These are phyloP conservation scores for Salix exigua DNA, from an alignment of 345 rosid genomes.

Conservation along the genomic window DNA sequence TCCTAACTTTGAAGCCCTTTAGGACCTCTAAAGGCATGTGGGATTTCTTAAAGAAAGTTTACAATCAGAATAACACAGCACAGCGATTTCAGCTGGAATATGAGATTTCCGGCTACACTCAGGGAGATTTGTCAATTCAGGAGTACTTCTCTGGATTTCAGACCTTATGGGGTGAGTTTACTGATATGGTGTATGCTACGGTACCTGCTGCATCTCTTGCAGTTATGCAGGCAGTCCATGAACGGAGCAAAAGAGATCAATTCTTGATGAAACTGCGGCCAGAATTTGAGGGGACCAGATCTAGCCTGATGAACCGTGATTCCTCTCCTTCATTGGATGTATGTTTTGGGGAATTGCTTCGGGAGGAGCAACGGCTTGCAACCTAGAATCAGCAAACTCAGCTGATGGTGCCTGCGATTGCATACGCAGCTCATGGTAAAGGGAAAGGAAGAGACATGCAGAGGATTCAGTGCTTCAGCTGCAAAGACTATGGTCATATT, in stretches of 20 bases:
- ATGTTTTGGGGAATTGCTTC: background rate
- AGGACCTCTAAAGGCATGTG: background rate
- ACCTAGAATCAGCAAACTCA: background rate
- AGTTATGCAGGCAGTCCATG: background rate
- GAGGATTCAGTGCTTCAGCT: background rate
- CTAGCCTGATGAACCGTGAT: background rate
- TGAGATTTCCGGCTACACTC: too few relatives aligned
- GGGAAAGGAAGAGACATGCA: background rate
- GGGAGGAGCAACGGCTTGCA: background rate
- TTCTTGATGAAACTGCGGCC: slow-evolving; percentile 14
- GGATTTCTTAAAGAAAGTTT: slow-evolving; percentile 1
- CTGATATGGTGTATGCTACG: background rate
- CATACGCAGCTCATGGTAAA: background rate
- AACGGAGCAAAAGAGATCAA: slow-evolving; percentile 1
- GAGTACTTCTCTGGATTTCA: slow-evolving; percentile 13
- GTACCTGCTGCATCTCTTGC: background rate
- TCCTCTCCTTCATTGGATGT: slow-evolving; percentile 2
- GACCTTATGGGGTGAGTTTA: background rate
- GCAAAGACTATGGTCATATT: slow-evolving; percentile 1
- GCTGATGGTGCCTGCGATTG: background rate
- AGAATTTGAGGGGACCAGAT: background rate
- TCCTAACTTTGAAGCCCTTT: background rate
- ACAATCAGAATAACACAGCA: background rate
- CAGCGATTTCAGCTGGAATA: background rate
- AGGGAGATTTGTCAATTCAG: slow-evolving; percentile 3